phyloP scores from a whole-genome alignment of 306 rosid species.

The Heteromeles arbutifolia region DNA sequence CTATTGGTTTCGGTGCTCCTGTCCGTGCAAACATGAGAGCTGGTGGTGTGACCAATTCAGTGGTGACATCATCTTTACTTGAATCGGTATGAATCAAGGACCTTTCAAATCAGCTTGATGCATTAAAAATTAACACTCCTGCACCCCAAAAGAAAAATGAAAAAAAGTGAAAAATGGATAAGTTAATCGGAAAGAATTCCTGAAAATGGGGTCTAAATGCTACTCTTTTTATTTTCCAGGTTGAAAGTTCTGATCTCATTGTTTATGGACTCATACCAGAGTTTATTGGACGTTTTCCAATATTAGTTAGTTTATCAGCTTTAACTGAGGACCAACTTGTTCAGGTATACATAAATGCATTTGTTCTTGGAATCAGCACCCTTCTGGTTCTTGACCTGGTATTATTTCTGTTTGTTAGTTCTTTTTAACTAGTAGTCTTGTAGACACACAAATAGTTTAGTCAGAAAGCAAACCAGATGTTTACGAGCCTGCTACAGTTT shows the following conservation, averaged over 20 bases:
- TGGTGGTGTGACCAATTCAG: constrained; percentile 52
- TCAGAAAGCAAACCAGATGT: too few species aligned
- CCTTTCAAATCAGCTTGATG: background rate
- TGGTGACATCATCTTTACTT: constrained; percentile 75
- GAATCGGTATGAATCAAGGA: constrained; percentile 56
- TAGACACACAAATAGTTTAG: too few species aligned
- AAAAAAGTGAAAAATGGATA: background rate
- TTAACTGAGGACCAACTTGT: constrained; percentile 93
- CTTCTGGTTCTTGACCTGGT: background rate
- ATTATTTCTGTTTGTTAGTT: background rate
- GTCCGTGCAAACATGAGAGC: constrained; percentile 91
- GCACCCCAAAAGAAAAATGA: background rate
- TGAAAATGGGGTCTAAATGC: constrained; percentile 16
- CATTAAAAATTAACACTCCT: background rate
- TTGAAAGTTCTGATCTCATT: constrained; percentile 92
- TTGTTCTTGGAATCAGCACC: background rate
- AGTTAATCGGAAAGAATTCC: background rate
- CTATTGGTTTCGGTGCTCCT: constrained; percentile 97
- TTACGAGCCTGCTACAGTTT: too few species aligned
- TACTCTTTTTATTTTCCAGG: constrained; percentile 47
- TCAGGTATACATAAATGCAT: constrained; percentile 38
- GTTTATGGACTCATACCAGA: constrained; percentile 98
- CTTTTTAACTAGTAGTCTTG: background rate
- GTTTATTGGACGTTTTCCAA: constrained; percentile 94
- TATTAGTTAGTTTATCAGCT: constrained; percentile 80